Evolutionary conservation across 2,329 filamentous ascomycete genomes (phyloP).

Genomic region (Bipolaris oryzae): DNA sequence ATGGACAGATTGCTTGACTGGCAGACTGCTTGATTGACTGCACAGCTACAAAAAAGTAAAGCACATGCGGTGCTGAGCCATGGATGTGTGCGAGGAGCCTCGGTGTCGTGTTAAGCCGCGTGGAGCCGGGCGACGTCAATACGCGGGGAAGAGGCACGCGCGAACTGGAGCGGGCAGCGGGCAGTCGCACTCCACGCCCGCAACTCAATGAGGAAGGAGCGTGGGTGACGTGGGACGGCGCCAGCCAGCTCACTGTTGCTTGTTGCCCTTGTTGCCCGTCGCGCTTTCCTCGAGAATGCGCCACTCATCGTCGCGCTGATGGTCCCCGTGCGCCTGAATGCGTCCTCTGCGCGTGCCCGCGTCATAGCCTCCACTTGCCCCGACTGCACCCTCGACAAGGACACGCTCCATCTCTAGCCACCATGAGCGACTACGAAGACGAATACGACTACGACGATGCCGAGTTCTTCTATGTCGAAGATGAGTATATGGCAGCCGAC

Average conservation of each 20-base stretch:
- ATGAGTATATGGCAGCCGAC: constrained; percentile 52
- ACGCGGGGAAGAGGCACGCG: constrained; percentile 22
- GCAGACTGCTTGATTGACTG: constrained; percentile 10
- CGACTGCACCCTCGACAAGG: background rate
- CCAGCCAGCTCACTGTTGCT: background rate
- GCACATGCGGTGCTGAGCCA: constrained; percentile 19
- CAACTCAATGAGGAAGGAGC: constrained; percentile 12
- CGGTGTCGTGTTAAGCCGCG: constrained; percentile 36
- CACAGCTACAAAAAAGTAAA: constrained; percentile 22
- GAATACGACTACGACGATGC: constrained; percentile 48
- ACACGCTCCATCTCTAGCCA: constrained; percentile 17
- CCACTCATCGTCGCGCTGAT: constrained; percentile 10
- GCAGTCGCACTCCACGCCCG: constrained; percentile 1
- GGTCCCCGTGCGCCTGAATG: constrained; percentile 15
- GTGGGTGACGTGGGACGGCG: background rate
- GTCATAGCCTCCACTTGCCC: constrained; percentile 9
- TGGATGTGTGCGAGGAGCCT: constrained; percentile 27
- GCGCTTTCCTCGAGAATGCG: constrained; percentile 4
- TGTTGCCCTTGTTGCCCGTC: constrained; percentile 2
- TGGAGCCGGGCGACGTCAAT: constrained; percentile 30
- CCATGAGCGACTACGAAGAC: constrained; percentile 52
- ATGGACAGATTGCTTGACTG: constrained; percentile 6
- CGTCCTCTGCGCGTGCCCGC: constrained; percentile 10
- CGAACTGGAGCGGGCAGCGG: constrained; percentile 11
- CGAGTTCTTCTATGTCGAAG: constrained; percentile 57